phyloP scores from a whole-genome alignment of 1,284 basidiomycete species.

The Xerocomus alliaceus region DNA sequence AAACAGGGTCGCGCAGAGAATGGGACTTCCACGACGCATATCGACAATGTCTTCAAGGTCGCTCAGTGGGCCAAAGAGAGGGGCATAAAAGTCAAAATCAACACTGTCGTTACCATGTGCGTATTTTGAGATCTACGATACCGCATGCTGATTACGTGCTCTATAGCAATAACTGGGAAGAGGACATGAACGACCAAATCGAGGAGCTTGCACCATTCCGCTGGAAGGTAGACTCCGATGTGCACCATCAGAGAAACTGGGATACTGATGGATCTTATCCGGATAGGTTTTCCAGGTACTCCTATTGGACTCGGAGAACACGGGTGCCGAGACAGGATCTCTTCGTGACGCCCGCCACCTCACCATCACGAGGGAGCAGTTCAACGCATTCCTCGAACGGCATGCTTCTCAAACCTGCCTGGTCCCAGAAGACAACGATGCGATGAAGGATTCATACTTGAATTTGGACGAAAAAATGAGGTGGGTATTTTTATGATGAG shows the following conservation, averaged over 20 bases:
- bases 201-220: slow-evolving; percentile 33
- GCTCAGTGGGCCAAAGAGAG: slow-evolving; percentile 44
- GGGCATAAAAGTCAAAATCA: slow-evolving; percentile 50
- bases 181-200: slow-evolving; percentile 39
- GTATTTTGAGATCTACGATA: background rate
- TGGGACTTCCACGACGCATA: slow-evolving; percentile 38
- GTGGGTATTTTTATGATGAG: background rate
- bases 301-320: slow-evolving; percentile 43
- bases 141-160: background rate
- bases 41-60: slow-evolving; percentile 45
- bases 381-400: slow-evolving; percentile 43
- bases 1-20: slow-evolving; percentile 44
- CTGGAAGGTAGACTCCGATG: slow-evolving; percentile 25
- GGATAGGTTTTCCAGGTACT: slow-evolving; percentile 42
- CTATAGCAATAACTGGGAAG: slow-evolving; percentile 45
- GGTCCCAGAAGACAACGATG: slow-evolving; percentile 47
- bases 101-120: slow-evolving; percentile 46
- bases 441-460: slow-evolving; percentile 40
- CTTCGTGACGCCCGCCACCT: slow-evolving; percentile 47
- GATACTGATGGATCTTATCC: background rate
- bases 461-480: background rate
- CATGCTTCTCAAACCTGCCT: slow-evolving; percentile 38
- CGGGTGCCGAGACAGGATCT: slow-evolving; percentile 33
- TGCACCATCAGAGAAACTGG: background rate
- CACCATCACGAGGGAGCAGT: slow-evolving; percentile 45